Evolutionary conservation across 805 yeast genomes (phyloP).

Genomic region (Metschnikowia cerradonensis): DNA sequence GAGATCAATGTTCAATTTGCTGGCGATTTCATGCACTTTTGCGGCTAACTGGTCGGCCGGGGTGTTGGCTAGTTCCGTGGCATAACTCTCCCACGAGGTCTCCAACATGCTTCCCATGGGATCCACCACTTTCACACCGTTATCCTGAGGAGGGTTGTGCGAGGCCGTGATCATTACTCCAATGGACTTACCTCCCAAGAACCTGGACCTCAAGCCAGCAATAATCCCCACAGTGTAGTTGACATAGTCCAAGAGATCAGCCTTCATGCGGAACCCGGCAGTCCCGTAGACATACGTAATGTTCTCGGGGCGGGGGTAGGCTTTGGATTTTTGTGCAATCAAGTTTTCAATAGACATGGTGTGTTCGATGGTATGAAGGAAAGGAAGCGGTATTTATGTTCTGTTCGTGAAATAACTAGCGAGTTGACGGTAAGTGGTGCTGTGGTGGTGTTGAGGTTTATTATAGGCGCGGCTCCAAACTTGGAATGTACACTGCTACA

Average conservation of each 20-base stretch:
- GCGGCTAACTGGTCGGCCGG: conserved; percentile 39
- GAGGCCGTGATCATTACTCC: conserved; percentile 98
- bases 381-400: neutral
- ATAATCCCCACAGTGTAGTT: conserved; percentile 77
- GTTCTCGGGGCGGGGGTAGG: conserved; percentile 43
- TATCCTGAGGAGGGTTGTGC: conserved; percentile 85
- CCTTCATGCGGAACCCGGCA: conserved; percentile 88
- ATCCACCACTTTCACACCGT: conserved; percentile 70
- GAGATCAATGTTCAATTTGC: conserved; percentile 45
- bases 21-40: conserved; percentile 36
- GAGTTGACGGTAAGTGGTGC: neutral
- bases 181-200: conserved; percentile 59
- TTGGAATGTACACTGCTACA: neutral
- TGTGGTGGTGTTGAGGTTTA: neutral
- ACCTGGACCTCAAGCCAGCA: conserved; percentile 79
- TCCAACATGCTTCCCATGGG: conserved; percentile 90
- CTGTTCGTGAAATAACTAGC: neutral
- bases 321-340: conserved; percentile 5
- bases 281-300: conserved; percentile 75
- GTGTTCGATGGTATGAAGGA: neutral
- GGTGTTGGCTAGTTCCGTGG: conserved; percentile 77
- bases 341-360: conserved; percentile 8
- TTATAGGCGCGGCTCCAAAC: neutral
- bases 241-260: conserved; percentile 68
- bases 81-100: conserved; percentile 76